phyloP scores from a whole-genome alignment of 2,329 filamentous ascomycete genomes.

The Claviceps quebecensis region DNA sequence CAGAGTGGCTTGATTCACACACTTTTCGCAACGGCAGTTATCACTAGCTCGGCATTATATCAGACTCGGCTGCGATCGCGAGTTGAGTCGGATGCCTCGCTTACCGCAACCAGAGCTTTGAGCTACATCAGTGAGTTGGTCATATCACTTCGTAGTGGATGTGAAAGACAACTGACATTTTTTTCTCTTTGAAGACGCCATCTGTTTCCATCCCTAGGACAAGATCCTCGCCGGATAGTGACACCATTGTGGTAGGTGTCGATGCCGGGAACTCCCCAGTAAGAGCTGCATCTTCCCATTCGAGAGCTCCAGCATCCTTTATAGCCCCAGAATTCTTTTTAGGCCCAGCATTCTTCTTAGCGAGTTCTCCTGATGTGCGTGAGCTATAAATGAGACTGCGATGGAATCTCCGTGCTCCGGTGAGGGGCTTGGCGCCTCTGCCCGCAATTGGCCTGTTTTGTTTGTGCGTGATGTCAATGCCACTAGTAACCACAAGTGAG shows the following conservation, averaged over 20 bases:
- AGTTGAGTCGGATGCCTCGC: neutral
- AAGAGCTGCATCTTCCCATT: no score
- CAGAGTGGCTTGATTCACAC: slow-evolving; percentile 27
- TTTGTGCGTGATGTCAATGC: neutral
- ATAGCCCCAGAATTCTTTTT: no score
- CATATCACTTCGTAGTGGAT: neutral
- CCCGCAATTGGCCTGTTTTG: neutral
- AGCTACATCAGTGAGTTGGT: slow-evolving; percentile 4
- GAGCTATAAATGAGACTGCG: neutral
- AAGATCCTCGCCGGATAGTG: neutral
- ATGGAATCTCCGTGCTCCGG: neutral
- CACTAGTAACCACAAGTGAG: neutral
- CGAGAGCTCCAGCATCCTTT: no score
- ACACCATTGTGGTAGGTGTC: no score
- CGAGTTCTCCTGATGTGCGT: no score
- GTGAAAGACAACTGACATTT: slow-evolving; percentile 5
- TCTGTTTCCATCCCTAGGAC: slow-evolving; percentile 2
- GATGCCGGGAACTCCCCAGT: no score
- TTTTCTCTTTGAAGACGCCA: neutral
- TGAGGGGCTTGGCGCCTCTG: slow-evolving; percentile 4
- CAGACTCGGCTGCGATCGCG: neutral
- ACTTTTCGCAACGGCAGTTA: slow-evolving; percentile 28
- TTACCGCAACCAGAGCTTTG: slow-evolving; percentile 13
- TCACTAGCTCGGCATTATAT: slow-evolving; percentile 16
- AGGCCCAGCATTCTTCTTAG: no score